Base-by-base conservation (phyloP, 2,329 filamentous ascomycete genomes). In the Fusarium sp. region DNA sequence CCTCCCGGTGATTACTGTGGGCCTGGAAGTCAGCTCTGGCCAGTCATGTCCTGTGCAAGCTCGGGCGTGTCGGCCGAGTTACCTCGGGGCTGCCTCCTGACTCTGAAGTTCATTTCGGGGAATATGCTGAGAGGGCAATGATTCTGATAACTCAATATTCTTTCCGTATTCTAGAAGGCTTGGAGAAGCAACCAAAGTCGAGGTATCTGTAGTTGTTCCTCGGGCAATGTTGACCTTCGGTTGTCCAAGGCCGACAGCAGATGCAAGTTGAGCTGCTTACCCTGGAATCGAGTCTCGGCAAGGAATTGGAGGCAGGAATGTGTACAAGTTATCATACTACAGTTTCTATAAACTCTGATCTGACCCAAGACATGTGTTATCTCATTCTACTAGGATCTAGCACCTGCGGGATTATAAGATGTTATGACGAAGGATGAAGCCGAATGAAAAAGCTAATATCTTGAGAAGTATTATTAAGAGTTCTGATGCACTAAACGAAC, bases 31-130 rank as follows among this genome's bases (percentile, higher is more conserved):
- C 7, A 3, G 16, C 15, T 25, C 3, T n/a, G 18, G 6, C 70
- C 70, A 72, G 58, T 69, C 16, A 16, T 8, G 5, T 23, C 19
- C 16, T 32, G 5, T 9, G 1, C 28, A 60, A 15, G 16, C 7
- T 69, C 65, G 67, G 67, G 5, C 25, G 1, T 15, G 23, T 49
- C 43, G 10, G 30, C 67, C 67, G 67, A 68, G 25, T 6, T 25
- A 19, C 5, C 23, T 47, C 33, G 33, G 38, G 7, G 32, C n/a
- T 5, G 5, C 33, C 28, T 42, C 35, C 8, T 42, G 18, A 25
- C 15, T 65, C 13, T 3, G 15, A 2, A 3, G 1, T 13, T 12
- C 1, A 1, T 12, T 15, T 21, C n/a, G 23, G 10, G 19, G 7
- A 28, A n/a, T 9, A 38, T 40, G 19, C 19, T 28, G 33, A 28